Base-by-base conservation (phyloP, 495 filamentous ascomycete species). In the Melanomma pulvis-pyrius region DNA sequence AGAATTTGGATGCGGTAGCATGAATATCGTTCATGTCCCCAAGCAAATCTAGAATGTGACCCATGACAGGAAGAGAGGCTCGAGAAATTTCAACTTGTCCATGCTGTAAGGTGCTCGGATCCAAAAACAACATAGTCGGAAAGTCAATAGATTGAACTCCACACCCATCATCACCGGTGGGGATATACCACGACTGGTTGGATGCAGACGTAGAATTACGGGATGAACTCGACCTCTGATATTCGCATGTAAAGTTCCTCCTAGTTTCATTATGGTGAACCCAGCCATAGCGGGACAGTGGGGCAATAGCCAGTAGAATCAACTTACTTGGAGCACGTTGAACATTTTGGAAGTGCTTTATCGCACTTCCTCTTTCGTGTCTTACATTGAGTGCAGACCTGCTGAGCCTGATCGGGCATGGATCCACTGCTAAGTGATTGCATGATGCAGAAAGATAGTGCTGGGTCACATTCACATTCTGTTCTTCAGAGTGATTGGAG, bases 1-100 rank as follows among this genome's bases (percentile, higher is more conserved):
- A 76, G 61, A 71, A 75, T n/a, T 30, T 53, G 24, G 46, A 30
- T 49, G 72, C 63, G 8, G 50, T 70, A 17, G 15, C 2, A 1
- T 53, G 72, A n/a, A 74, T 70, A 34, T 71, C 66, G 36, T 69
- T 56, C 24, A 69, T 54, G 59, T 72, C 63, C 54, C 69, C 73
- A 24, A 72, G 67, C 36, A 72, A 21, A 64, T 69, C 53, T 29
- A 74, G 47, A 59, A 71, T 60, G 49, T 64, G 58, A 21, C 29
- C 59, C 36, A 69, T 62, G 29, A 64, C 61, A 32, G 29, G 36
- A 21, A n/a, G 1, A 56, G 28, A 22, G 17, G 50, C 29, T 19
- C 17, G 54, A 39, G 47, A 34, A 28, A 59, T 71, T 21, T 67
- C 61, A 26, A 74, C 39, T 36, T 63, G 53, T 1, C 66, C 61